Base-by-base conservation (phyloP, 2,329 filamentous ascomycete genomes). In the Aureobasidium vineae region DNA sequence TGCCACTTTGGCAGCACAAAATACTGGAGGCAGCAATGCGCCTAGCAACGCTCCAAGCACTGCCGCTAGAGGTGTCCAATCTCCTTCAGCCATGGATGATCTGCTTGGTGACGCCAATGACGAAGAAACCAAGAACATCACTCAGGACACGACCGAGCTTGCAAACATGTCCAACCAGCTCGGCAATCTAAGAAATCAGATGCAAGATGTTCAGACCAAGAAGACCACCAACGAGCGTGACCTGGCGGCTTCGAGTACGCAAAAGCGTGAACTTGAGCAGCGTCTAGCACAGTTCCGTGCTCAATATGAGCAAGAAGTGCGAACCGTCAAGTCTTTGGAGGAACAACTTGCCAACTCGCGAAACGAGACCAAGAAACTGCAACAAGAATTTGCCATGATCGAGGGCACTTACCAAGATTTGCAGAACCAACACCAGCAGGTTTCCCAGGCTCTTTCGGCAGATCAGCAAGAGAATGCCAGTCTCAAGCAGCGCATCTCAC, bases 121-220 rank as follows among this genome's bases (percentile, higher is more conserved):
- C 1, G 92, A 96, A 73, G 87, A 93, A 65, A 94, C 89, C 78
- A 95, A 90, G 77, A 96, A 90, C 76, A 82, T 98, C 31, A 95
- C 90, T 0, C 89, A 88, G 70, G 95, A 99, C 75, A 95, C 93
- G 2, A 89, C 90, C 0, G 95, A 99, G 76, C 84, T 99, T 67
- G 95, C 93, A 61, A 98, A 99, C 75, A 83, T 99, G 71, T 97
- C 94, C 0, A 98, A 96, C 76, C 95, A 98, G 77, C 92, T 99
- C 70, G 89, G 92, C 38, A 94, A 90, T 2, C 80, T 99, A 65
- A 90, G 93, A 0, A 96, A 89, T 74, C 92, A 99, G 79, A 97
- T 96, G 87, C 92, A 97, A 75, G 92, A 94, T 71, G 90, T 97
- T 1, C 92, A 96, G 75, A 86, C 84, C 40, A 94, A 97, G 78